phyloP scores from a whole-genome alignment of 2,329 filamentous ascomycete species.

The Simplicillium sp. region DNA sequence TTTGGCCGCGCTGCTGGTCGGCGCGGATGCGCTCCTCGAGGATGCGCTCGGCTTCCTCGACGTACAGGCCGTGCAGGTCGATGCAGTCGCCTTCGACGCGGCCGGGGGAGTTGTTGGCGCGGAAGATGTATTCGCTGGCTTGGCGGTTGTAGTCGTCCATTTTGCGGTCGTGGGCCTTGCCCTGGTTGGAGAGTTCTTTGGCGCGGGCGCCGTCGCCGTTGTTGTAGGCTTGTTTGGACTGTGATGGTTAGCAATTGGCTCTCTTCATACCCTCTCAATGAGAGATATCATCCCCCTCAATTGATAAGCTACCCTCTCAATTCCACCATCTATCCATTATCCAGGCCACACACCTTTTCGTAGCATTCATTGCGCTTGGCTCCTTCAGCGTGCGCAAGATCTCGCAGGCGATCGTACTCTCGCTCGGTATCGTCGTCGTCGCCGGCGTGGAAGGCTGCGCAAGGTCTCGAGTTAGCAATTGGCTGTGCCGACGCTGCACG shows the following conservation, averaged over 20 bases:
- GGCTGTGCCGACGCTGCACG: neutral
- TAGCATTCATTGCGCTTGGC: slow-evolving; percentile 70
- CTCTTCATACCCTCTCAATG: too few relatives aligned
- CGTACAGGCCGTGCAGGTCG: slow-evolving; percentile 89
- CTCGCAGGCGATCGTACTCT: slow-evolving; percentile 87
- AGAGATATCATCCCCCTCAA: too few relatives aligned
- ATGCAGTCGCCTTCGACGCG: slow-evolving; percentile 74
- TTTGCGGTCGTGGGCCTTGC: slow-evolving; percentile 71
- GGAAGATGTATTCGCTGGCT: slow-evolving; percentile 89
- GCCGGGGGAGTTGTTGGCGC: slow-evolving; percentile 78
- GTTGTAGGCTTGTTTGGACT: slow-evolving; percentile 73
- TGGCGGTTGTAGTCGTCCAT: slow-evolving; percentile 88
- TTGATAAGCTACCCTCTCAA: too few relatives aligned
- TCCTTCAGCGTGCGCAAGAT: slow-evolving; percentile 72
- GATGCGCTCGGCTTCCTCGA: slow-evolving; percentile 89
- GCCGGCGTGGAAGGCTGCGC: slow-evolving; percentile 66
- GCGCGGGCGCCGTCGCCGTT: slow-evolving; percentile 75
- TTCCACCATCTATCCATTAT: neutral
- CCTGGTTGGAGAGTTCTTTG: slow-evolving; percentile 74
- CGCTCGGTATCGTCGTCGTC: slow-evolving; percentile 60
- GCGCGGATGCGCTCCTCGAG: slow-evolving; percentile 76
- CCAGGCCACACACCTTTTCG: slow-evolving; percentile 47
- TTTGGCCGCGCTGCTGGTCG: slow-evolving; percentile 63
- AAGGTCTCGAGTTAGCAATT: neutral
- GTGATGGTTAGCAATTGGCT: neutral